Conservation (phyloP, 306 rosid genomes). For the Citrullus colocynthis region DNA sequence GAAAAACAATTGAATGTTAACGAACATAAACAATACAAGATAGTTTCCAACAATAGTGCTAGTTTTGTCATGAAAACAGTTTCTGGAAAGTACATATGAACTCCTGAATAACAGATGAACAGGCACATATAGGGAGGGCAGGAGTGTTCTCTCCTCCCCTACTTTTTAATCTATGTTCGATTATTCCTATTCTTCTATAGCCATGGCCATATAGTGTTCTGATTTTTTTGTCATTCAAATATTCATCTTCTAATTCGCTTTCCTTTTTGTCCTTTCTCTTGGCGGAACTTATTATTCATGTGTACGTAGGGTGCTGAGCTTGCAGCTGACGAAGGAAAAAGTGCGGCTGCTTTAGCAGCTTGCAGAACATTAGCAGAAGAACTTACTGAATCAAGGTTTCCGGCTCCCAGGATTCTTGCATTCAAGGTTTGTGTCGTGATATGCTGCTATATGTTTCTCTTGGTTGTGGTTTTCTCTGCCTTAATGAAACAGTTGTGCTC, state of each 20-base stretch:
- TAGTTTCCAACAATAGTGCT: neutral
- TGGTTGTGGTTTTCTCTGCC: neutral
- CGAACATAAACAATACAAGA: neutral
- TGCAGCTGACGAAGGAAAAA: constrained; percentile 74
- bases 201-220: neutral
- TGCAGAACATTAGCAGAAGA: constrained; percentile 98
- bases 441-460: neutral
- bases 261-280: neutral
- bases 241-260: neutral
- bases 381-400: constrained; percentile 77
- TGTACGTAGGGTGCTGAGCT: constrained; percentile 86
- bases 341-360: constrained; percentile 94
- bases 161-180: neutral
- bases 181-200: neutral
- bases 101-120: neutral
- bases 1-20: neutral
- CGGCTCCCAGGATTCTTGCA: constrained; percentile 94
- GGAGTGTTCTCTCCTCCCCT: neutral
- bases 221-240: neutral
- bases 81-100: neutral
- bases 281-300: neutral
- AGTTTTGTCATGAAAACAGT: neutral
- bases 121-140: neutral
- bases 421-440: constrained; percentile 48
- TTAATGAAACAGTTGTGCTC: neutral